Evolutionary conservation across 495 filamentous ascomycete species (phyloP).

Genomic region (Hypoxylon intermedium): DNA sequence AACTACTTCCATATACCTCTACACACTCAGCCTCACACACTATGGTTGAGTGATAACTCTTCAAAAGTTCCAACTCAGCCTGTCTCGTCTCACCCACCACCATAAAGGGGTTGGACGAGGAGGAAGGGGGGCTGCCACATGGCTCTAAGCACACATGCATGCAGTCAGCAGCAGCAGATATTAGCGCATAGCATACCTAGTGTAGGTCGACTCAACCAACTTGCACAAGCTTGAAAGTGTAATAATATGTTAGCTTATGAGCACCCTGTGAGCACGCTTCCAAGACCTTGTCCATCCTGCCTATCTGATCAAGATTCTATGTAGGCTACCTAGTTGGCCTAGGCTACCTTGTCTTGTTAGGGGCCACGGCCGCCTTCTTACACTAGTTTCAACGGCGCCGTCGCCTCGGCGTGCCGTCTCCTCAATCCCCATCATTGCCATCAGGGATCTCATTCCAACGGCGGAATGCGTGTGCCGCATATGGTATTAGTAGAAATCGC

Average conservation of each 20-base stretch:
- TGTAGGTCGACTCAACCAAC: slow-evolving; percentile 2
- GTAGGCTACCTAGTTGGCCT: neutral
- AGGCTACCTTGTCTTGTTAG: slow-evolving; percentile 12
- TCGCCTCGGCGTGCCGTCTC: too few relatives aligned
- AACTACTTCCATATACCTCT: too few relatives aligned
- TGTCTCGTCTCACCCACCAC: neutral
- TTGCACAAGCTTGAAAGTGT: neutral
- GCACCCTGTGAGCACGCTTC: too few relatives aligned
- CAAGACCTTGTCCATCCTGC: neutral
- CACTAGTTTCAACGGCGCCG: slow-evolving; percentile 15
- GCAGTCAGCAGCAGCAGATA: slow-evolving; percentile 29
- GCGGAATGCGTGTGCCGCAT: slow-evolving; percentile 1
- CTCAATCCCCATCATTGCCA: neutral
- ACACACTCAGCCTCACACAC: too few relatives aligned
- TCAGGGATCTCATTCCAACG: neutral
- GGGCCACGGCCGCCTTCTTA: slow-evolving; percentile 6
- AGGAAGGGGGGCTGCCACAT: slow-evolving; percentile 24
- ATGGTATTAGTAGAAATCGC: too few relatives aligned
- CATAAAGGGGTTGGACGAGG: neutral
- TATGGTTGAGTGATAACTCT: neutral
- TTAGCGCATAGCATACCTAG: slow-evolving; percentile 4
- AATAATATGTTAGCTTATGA: neutral
- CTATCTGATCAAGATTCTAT: neutral
- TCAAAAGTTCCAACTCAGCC: neutral
- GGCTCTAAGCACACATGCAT: slow-evolving; percentile 20